These are phyloP conservation scores for Cryptosporidium canis DNA, from an alignment of 169 alveolate genomes.

Conservation along the genomic window DNA sequence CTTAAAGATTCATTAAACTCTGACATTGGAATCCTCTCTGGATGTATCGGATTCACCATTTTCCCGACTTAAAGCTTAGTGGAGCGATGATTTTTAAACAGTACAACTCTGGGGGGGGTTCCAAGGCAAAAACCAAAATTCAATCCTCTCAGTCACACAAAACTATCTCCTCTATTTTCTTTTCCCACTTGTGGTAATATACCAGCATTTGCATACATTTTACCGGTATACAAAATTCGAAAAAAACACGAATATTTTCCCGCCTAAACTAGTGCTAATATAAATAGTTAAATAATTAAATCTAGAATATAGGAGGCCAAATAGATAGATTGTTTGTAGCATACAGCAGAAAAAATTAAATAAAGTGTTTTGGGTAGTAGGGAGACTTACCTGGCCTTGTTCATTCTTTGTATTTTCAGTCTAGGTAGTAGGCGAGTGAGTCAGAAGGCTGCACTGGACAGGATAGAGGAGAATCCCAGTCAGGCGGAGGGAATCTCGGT, in stretches of 20 bases:
- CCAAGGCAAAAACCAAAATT: no score
- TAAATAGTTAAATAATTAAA: not conserved
- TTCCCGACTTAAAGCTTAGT: constrained; percentile 4
- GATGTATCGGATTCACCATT: constrained; percentile 59
- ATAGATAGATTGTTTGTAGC: not conserved
- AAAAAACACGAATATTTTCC: not conserved
- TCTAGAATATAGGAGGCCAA: not conserved
- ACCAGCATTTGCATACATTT: constrained; percentile 22
- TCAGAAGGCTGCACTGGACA: not conserved
- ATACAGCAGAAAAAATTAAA: not conserved
- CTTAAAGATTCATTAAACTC: constrained; percentile 19
- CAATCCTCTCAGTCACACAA: not conserved
- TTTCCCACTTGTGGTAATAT: not conserved
- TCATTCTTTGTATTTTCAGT: not conserved
- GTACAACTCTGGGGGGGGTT: no score
- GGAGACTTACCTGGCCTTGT: not conserved
- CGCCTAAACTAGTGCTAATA: not conserved
- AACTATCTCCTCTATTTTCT: not conserved
- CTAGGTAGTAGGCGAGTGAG: not conserved
- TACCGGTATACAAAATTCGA: not conserved
- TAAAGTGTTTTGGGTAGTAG: not conserved
- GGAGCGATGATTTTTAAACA: no score
- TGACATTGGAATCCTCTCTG: constrained; percentile 61
- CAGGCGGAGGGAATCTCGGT: not conserved
- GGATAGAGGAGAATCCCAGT: not conserved